Base-by-base conservation (phyloP, 345 rosid genomes). In the Pugionium cornutum region DNA sequence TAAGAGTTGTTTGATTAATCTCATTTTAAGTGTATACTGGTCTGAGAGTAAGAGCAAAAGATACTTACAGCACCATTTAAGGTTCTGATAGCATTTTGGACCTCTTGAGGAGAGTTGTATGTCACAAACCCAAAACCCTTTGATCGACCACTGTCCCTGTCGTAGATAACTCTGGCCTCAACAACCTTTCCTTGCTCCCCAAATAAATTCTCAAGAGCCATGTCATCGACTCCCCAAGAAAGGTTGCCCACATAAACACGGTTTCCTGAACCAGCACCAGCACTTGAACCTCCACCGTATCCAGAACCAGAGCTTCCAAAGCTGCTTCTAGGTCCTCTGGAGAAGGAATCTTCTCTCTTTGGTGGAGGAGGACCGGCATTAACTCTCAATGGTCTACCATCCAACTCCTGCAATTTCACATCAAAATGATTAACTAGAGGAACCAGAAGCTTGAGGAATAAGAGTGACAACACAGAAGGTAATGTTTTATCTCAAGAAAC, bases 121-220 rank as follows among this genome's bases (percentile, higher is more conserved):
- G 95, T 83, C 44, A 94, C 97, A 67, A 94, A 94, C 49, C 99
- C 99, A 31, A 90, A 94, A 62, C 99, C 97, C 81, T 92, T 87
- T 42, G 99, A 94, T 68, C 99, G 83, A 57, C 99, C 97, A 59
- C 79, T 90, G 51, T 90, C 97, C 77, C 97, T 75, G 74, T 94
- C 99, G 69, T 86, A 94, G 51, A 94, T 86, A 30, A 94, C 97
- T 18, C 18, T 18, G 18, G 18, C 18, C 18, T 18, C 18, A 18
- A 18, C 18, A 18, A 94, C 97, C 66, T 83, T 83, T 6, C 99
- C 95, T 55, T 85, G 87, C 79, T 85, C 95, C 9, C 85, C 82
- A 59, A 90, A 94, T 80, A 94, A 65, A 72, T 58, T 77, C 83
- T 88, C 91, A 7, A 94, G 94, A 37, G 95, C 88, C 76, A 67